Evolutionary conservation across 805 yeast genomes (phyloP).

Genomic region (Ogataea pini): DNA sequence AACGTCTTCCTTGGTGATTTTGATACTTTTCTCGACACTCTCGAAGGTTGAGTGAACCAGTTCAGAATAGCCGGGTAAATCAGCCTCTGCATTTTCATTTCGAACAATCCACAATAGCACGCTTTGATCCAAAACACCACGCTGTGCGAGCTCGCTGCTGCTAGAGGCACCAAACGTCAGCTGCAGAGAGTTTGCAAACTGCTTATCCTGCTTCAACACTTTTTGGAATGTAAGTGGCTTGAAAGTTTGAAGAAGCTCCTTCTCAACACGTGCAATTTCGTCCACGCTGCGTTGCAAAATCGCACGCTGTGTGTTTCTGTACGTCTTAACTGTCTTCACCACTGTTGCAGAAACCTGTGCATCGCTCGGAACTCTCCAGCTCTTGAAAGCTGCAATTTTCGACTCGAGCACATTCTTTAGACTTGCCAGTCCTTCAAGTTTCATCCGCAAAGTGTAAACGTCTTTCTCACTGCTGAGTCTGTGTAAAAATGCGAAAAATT

Average conservation of each 20-base stretch:
- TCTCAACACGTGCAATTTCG: constrained; percentile 46
- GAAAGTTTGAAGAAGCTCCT: constrained; percentile 41
- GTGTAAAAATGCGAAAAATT: constrained; percentile 56
- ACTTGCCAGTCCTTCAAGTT: constrained; percentile 61
- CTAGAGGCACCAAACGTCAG: constrained; percentile 57
- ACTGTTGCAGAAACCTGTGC: constrained; percentile 25
- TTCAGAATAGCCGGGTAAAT: constrained; percentile 43
- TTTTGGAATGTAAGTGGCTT: constrained; percentile 60
- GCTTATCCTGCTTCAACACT: constrained; percentile 42
- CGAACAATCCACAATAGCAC: constrained; percentile 66
- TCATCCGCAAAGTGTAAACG: constrained; percentile 50
- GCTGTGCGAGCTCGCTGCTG: constrained; percentile 50
- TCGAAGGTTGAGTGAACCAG: constrained; percentile 43
- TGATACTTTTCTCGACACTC: constrained; percentile 34
- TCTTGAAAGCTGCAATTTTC: constrained; percentile 46
- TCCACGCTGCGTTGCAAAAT: constrained; percentile 49
- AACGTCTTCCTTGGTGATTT: constrained; percentile 53
- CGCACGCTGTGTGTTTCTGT: constrained; percentile 49
- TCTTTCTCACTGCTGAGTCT: constrained; percentile 48
- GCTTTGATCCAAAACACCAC: constrained; percentile 56
- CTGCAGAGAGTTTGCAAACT: constrained; percentile 45
- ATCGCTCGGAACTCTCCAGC: constrained; percentile 28
- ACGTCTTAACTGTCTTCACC: constrained; percentile 42
- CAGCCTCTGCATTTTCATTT: constrained; percentile 44
- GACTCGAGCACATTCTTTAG: constrained; percentile 50